A percentile compares a stretch with the other conserved stretches of the same genome.
Evolutionary conservation across 1,139 yeast species (phyloP).

Genomic region (Blastobotrys illinoisensis): DNA sequence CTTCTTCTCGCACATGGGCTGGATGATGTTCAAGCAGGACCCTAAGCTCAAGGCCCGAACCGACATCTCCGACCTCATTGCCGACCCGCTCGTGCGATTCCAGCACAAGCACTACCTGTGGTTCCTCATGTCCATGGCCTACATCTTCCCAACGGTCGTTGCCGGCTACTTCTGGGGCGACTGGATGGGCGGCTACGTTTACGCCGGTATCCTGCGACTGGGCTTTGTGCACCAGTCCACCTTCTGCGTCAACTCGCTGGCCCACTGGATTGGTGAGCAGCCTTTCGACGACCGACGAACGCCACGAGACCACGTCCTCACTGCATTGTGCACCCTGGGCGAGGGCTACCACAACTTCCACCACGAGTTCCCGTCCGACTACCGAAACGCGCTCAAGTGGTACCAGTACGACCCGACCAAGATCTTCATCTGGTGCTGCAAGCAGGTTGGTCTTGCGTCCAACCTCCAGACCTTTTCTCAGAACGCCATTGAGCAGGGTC

Average conservation of each 20-base stretch:
- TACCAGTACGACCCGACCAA: slow-evolving; percentile 98
- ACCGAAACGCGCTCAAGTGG: slow-evolving; percentile 97
- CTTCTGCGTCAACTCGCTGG: slow-evolving; percentile 95
- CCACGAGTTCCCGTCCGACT: slow-evolving; percentile 98
- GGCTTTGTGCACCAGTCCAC: slow-evolving; percentile 93
- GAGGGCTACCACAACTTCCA: slow-evolving; percentile 99
- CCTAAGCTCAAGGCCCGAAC: slow-evolving; percentile 95
- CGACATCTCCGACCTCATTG: slow-evolving; percentile 85
- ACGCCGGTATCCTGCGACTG: slow-evolving; percentile 82
- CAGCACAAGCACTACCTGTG: slow-evolving; percentile 88
- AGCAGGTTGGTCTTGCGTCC: slow-evolving; percentile 80
- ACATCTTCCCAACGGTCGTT: slow-evolving; percentile 65
- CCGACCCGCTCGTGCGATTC: slow-evolving; percentile 84
- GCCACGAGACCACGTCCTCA: slow-evolving; percentile 90
- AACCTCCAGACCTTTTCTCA: slow-evolving; percentile 90
- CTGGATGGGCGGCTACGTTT: slow-evolving; percentile 86
- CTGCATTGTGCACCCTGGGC: slow-evolving; percentile 94
- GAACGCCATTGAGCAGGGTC: slow-evolving; percentile 94
- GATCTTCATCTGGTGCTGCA: slow-evolving; percentile 61
- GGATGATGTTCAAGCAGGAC: slow-evolving; percentile 93
- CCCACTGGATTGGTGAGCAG: slow-evolving; percentile 97
- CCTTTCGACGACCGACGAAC: slow-evolving; percentile 98
- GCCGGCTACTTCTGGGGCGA: slow-evolving; percentile 86
- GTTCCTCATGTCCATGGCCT: slow-evolving; percentile 61
- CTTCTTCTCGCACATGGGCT: slow-evolving; percentile 94